Conservation (phyloP, 805 yeast genomes). For the Yamadazyma sp. region DNA sequence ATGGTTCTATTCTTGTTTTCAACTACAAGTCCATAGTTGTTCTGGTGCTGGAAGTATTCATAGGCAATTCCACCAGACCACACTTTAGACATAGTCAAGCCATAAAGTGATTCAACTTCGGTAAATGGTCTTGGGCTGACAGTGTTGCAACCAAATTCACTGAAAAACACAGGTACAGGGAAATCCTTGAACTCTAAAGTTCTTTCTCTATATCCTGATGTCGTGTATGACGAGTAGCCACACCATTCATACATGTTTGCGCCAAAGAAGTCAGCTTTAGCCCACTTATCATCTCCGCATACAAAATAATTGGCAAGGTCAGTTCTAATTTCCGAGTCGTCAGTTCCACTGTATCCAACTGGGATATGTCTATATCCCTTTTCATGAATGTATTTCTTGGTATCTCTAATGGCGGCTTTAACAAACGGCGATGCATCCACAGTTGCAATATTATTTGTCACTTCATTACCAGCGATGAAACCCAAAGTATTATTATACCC, state of each 20-base stretch:
- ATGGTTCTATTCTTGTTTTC: conserved; percentile 26
- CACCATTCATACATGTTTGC: conserved; percentile 45
- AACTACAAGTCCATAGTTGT: conserved; percentile 37
- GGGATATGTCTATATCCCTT: conserved; percentile 35
- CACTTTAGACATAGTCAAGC: conserved; percentile 31
- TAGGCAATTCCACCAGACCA: conserved; percentile 43
- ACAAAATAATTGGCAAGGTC: conserved; percentile 30
- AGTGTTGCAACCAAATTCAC: conserved; percentile 41
- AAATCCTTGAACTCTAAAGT: conserved; percentile 28
- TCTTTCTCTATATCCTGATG: conserved; percentile 38
- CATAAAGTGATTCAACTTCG: conserved; percentile 36
- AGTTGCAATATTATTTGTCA: conserved; percentile 27
- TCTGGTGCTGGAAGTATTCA: conserved; percentile 36
- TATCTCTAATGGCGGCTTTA: conserved; percentile 37
- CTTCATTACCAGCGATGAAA: conserved; percentile 44
- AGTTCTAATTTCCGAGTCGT: conserved; percentile 31
- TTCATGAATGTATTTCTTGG: conserved; percentile 26
- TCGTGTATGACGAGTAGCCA: conserved; percentile 36
- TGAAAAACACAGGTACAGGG: conserved; percentile 39
- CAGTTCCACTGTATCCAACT: conserved; percentile 42
- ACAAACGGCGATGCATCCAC: conserved; percentile 35
- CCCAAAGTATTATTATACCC: conserved; percentile 37
- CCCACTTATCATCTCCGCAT: conserved; percentile 23
- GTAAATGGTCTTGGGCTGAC: conserved; percentile 39
- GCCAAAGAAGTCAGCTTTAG: conserved; percentile 34